Conservation (phyloP, 768 basidiomycete species). For the Tephrocybe rancida region DNA sequence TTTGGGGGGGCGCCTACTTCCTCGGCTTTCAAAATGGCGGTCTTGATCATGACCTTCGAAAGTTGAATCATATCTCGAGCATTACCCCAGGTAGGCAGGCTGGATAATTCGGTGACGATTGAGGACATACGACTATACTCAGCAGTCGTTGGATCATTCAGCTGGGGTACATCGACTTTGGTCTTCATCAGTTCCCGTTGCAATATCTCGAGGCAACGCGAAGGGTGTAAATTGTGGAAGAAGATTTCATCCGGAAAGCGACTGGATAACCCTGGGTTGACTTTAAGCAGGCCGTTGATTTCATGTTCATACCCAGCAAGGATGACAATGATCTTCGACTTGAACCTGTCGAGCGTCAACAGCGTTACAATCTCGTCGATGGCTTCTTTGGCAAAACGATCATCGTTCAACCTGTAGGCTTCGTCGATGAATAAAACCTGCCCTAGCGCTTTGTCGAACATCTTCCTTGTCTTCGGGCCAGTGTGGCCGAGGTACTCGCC, state of each 20-base stretch:
- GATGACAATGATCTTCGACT: conserved; percentile 63
- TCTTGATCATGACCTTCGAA: conserved; percentile 46
- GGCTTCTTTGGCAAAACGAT: conserved; percentile 70
- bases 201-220: conserved; percentile 52
- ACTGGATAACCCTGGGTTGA: conserved; percentile 67
- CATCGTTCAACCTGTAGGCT: conserved; percentile 64
- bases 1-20: conserved; percentile 12
- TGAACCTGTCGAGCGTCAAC: conserved; percentile 60
- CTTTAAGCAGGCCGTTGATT: conserved; percentile 59
- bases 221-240: conserved; percentile 53
- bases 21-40: conserved; percentile 32
- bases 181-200: conserved; percentile 47
- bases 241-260: conserved; percentile 64
- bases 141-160: conserved; percentile 32
- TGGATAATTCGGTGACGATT: conserved; percentile 41
- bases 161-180: conserved; percentile 36
- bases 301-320: conserved; percentile 72
- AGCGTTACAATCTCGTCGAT: conserved; percentile 70
- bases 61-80: conserved; percentile 65
- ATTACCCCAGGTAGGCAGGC: conserved; percentile 65
- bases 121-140: conserved; percentile 37
- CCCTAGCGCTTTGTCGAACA: conserved; percentile 68
- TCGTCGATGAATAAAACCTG: conserved; percentile 74
- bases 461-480: conserved; percentile 61
- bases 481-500: conserved; percentile 70